A percentile compares a stretch with the other conserved stretches of the same genome.
Conservation (phyloP, 2,329 filamentous ascomycete species). For the Penicillium brevicompactum region DNA sequence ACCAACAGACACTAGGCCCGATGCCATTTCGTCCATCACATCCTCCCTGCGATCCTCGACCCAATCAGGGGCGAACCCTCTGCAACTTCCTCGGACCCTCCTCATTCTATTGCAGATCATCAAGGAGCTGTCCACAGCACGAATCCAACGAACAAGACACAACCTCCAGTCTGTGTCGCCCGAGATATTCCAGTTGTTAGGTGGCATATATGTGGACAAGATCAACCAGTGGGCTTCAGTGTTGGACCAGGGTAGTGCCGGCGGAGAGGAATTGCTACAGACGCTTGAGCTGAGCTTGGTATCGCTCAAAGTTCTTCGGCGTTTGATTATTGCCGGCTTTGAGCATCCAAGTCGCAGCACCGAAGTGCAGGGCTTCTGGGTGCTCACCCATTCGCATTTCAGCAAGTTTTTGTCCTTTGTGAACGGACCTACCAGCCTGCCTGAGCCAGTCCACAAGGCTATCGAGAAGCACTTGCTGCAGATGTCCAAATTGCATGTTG, state of each 20-base stretch:
- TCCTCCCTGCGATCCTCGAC: conserved; percentile 62
- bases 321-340: conserved; percentile 78
- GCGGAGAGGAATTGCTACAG: conserved; percentile 61
- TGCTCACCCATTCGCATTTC: conserved; percentile 73
- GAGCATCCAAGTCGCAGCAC: conserved; percentile 79
- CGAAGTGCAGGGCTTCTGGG: conserved; percentile 79
- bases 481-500: conserved; percentile 86
- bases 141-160: conserved; percentile 72
- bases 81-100: conserved; percentile 71
- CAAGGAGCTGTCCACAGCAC: conserved; percentile 84
- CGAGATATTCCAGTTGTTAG: conserved; percentile 79
- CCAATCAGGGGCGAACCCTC: conserved; percentile 57
- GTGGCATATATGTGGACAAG: conserved; percentile 75
- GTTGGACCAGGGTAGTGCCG: conserved; percentile 59
- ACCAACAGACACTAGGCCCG: conserved; percentile 40
- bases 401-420: conserved; percentile 71
- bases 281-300: conserved; percentile 76
- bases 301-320: conserved; percentile 76
- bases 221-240: conserved; percentile 69
- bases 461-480: conserved; percentile 88
- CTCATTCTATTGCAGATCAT: conserved; percentile 80
- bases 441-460: conserved; percentile 57
- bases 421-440: conserved; percentile 58
- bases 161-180: conserved; percentile 77
- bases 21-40: conserved; percentile 58